These are phyloP conservation scores for Lasiodiplodia sp. DNA, from an alignment of 2,329 filamentous ascomycete species.

Conservation along the genomic window DNA sequence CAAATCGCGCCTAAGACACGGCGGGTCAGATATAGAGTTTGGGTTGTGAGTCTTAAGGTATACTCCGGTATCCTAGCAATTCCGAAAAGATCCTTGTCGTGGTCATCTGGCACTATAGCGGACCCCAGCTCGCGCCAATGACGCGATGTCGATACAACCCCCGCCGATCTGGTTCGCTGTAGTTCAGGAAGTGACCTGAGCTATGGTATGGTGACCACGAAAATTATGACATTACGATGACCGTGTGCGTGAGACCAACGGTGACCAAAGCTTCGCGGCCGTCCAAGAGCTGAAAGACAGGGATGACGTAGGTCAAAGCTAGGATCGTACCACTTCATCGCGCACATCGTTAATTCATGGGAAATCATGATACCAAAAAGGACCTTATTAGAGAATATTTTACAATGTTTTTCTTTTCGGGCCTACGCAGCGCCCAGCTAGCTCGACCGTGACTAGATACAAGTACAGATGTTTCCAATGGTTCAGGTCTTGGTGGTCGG, in stretches of 20 bases:
- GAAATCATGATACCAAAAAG: not conserved
- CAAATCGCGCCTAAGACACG: not conserved
- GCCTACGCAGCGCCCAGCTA: constrained; percentile 9
- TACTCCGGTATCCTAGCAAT: not conserved
- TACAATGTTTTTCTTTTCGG: constrained; percentile 23
- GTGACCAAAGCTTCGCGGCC: not conserved
- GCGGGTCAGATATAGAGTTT: not conserved
- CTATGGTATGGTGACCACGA: not conserved
- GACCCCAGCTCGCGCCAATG: not conserved
- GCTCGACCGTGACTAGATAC: constrained; percentile 23
- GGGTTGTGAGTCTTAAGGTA: not conserved
- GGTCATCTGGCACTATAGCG: not conserved
- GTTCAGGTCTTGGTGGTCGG: not conserved
- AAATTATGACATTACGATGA: not conserved
- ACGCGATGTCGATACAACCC: not conserved
- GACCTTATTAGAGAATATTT: constrained; percentile 2
- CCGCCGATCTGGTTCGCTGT: not conserved
- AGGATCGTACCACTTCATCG: not conserved
- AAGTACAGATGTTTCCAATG: constrained; percentile 16
- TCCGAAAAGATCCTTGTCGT: not conserved
- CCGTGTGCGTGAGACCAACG: not conserved
- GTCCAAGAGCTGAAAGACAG: not conserved
- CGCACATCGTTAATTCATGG: not conserved
- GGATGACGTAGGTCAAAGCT: not conserved
- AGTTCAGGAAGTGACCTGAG: not conserved